Evolutionary conservation across 2,329 filamentous ascomycete genomes (phyloP).

Genomic region (Chaetomiaceae sp.): DNA sequence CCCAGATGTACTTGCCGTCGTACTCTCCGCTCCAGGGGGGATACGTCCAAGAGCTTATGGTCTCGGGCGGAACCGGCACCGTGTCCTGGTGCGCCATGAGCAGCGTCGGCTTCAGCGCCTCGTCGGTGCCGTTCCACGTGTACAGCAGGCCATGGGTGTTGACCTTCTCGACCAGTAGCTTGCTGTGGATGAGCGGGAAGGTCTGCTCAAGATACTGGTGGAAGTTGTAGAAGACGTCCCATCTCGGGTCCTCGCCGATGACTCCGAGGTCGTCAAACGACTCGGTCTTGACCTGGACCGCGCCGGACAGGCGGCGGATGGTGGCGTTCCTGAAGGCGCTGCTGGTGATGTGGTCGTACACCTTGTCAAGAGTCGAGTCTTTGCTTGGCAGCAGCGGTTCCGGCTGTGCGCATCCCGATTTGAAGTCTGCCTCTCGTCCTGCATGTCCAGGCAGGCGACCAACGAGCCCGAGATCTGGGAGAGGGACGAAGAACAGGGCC

Average conservation of each 20-base stretch:
- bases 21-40: slow-evolving; percentile 56
- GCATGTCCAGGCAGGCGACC: neutral
- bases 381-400: slow-evolving; percentile 23
- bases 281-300: slow-evolving; percentile 32
- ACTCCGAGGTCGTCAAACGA: slow-evolving; percentile 44
- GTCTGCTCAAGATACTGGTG: slow-evolving; percentile 44
- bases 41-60: slow-evolving; percentile 51
- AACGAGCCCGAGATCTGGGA: neutral
- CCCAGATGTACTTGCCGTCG: slow-evolving; percentile 57
- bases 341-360: slow-evolving; percentile 23
- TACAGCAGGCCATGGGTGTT: slow-evolving; percentile 58
- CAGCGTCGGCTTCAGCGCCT: slow-evolving; percentile 49
- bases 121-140: slow-evolving; percentile 51
- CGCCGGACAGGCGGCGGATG: slow-evolving; percentile 29
- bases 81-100: slow-evolving; percentile 63
- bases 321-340: slow-evolving; percentile 25
- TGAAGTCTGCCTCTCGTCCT: slow-evolving; percentile 6
- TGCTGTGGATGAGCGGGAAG: slow-evolving; percentile 49
- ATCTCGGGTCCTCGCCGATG: slow-evolving; percentile 53
- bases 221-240: slow-evolving; percentile 54
- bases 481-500: neutral
- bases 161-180: slow-evolving; percentile 47
- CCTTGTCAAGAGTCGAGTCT: slow-evolving; percentile 19
- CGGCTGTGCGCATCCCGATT: slow-evolving; percentile 24
- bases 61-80: slow-evolving; percentile 52